phyloP scores from a whole-genome alignment of 208 protist species.

The Sergeia podlipaevii region DNA sequence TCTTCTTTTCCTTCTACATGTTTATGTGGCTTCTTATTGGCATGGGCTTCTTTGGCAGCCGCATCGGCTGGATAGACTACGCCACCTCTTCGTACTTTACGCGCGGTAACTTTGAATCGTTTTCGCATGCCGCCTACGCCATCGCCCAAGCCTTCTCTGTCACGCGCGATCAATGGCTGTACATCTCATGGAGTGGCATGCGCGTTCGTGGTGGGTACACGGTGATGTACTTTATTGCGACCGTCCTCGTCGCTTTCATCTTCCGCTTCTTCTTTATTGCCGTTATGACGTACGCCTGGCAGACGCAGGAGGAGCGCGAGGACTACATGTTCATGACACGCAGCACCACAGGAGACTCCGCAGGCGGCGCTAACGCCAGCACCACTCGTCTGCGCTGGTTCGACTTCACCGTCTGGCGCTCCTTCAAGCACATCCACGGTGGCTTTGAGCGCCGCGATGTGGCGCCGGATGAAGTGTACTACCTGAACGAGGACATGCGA shows the following conservation, averaged over 20 bases:
- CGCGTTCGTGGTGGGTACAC: conserved; percentile 75
- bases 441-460: conserved; percentile 86
- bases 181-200: conserved; percentile 82
- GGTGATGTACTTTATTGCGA: conserved; percentile 83
- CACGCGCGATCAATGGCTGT: conserved; percentile 83
- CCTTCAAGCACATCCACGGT: conserved; percentile 91
- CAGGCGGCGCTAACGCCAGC: conserved; percentile 13
- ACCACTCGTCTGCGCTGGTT: conserved; percentile 67
- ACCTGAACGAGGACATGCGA: conserved; percentile 85
- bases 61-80: conserved; percentile 50
- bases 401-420: conserved; percentile 89
- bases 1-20: conserved; percentile 90
- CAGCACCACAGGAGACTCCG: conserved; percentile 17
- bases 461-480: conserved; percentile 87
- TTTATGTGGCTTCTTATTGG: conserved; percentile 90
- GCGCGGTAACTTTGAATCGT: conserved; percentile 71
- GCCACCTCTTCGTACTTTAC: conserved; percentile 34
- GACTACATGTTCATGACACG: conserved; percentile 36
- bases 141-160: conserved; percentile 87
- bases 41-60: conserved; percentile 91
- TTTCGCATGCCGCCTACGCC: conserved; percentile 76
- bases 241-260: conserved; percentile 70
- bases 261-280: conserved; percentile 89
- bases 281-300: conserved; percentile 80
- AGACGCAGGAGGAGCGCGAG: conserved; percentile 69